These are phyloP conservation scores for Aureobasidium sp. DNA, from an alignment of 2,329 filamentous ascomycete species.

Conservation along the genomic window DNA sequence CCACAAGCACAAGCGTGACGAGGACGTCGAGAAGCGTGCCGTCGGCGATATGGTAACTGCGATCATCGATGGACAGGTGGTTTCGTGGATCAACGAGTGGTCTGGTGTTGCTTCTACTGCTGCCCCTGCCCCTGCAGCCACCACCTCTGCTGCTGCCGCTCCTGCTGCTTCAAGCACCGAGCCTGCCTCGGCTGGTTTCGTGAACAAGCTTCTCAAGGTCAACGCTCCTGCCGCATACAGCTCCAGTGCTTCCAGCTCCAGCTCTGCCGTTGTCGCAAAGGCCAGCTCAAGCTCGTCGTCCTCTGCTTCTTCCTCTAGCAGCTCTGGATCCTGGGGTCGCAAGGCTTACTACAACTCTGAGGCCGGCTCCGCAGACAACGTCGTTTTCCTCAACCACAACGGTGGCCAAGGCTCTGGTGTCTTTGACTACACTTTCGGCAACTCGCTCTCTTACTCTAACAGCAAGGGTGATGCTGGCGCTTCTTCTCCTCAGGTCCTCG, in stretches of 20 bases:
- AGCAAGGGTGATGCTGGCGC: constrained; percentile 41
- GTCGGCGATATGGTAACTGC: constrained; percentile 48
- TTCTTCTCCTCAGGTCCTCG: constrained; percentile 43
- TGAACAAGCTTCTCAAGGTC: constrained; percentile 12
- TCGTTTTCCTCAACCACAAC: constrained; percentile 53
- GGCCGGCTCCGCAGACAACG: constrained; percentile 40
- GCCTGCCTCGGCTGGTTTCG: constrained; percentile 16
- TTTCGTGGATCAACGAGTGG: constrained; percentile 54
- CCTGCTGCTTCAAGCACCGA: constrained; percentile 18
- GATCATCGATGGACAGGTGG: constrained; percentile 51
- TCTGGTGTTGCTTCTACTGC: constrained; percentile 30
- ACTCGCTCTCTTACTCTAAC: constrained; percentile 51
- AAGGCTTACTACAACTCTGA: constrained; percentile 31
- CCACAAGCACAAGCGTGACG: constrained; percentile 38
- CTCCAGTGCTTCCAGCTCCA: constrained; percentile 12
- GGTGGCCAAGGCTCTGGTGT: constrained; percentile 51
- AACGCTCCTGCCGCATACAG: neutral
- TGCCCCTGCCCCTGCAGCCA: constrained; percentile 19
- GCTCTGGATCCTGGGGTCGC: constrained; percentile 27
- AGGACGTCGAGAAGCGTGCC: constrained; percentile 42
- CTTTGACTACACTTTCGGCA: constrained; percentile 49
- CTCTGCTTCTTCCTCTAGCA: constrained; percentile 19
- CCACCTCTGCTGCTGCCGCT: constrained; percentile 16
- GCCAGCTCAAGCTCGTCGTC: constrained; percentile 17
- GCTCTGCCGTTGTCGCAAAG: constrained; percentile 11